Evolutionary conservation across 2,329 filamentous ascomycete genomes (phyloP), one percentile per base, ranked within the genome.

Genomic region (Xylariomycetidae sp.): DNA sequence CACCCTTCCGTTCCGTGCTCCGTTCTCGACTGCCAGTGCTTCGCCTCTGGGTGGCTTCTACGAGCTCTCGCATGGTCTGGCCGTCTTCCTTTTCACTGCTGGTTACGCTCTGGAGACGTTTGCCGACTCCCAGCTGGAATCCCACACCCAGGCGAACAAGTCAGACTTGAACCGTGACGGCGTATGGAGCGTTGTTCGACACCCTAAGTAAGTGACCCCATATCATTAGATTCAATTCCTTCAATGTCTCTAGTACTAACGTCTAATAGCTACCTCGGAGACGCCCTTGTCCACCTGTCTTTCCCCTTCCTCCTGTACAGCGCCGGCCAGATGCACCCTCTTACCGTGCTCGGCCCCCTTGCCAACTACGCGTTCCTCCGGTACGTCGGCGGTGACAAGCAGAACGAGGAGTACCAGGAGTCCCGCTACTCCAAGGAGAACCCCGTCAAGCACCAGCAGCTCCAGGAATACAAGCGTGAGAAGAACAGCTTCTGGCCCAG

Each of bases 191-290:
- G 64, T 79, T 19, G 73, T 78, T 17, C 59, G 76, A 30, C 74
- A 79, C 55, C 75, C 75, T 1, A 79, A 79, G 73, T 77, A 60
- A 53, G 69, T 59, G 23, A n/a, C 31, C 5, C 14, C 10, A 13
- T 6, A n/a, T n/a, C n/a, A n/a, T n/a, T n/a, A n/a, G n/a, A n/a
- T n/a, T n/a, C n/a, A n/a, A n/a, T n/a, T n/a, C n/a, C n/a, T n/a
- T n/a, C n/a, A n/a, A n/a, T n/a, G n/a, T n/a, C n/a, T n/a, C n/a
- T n/a, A n/a, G n/a, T n/a, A n/a, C n/a, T n/a, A n/a, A n/a, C n/a
- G n/a, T n/a, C n/a, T n/a, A n/a, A n/a, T n/a, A 76, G 73, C 57
- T 79, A 78, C 47, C 67, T 79, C n/a, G 75, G 75, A 2, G 75
- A 78, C 36, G 62, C 68, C 3, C 60, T 79, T 4, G 64, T 75